Evolutionary conservation across 345 rosid species (phyloP), one percentile per base, ranked within the genome.

Genomic region (Citropsis articulata): DNA sequence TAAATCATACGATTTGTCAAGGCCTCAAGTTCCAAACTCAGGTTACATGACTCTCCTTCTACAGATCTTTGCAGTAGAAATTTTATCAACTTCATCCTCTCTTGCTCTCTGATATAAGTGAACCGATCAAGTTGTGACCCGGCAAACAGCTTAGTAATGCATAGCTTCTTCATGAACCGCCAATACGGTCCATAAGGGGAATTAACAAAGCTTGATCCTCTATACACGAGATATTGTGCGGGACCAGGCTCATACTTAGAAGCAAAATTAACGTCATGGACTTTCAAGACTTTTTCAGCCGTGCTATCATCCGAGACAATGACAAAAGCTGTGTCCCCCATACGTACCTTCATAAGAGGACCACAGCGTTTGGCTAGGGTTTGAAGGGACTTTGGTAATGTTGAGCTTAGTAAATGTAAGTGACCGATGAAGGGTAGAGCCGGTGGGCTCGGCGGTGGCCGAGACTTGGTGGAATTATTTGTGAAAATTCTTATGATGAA

Each of bases 351-450:
- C 81, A 85, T 79, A 31, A 85, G 75, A 45, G 83, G 84, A 6
- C 86, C 88, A n/a, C 81, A 81, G 40, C 69, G 69, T 25, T 30
- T 50, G 38, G 88, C 81, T 16, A 83, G 84, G 59, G 24, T 9
- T 77, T 85, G 69, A 65, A 85, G 76, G 31, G 84, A 81, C 63
- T 50, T 65, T 9, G 86, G 80, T 60, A 83, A 77, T 69, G 72
- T 56, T 56, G 83, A 59, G 36, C 78, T 77, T 7, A 87, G 77
- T 14, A 84, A 84, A 78, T 83, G 86, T 25, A 88, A 83, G 77
- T 85, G 89, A 69, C 89, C 88, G 59, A 86, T 74, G 79, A 88
- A 50, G 55, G 89, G 91, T 2, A 86, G 75, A 63, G 85, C 42
- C 4, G 57, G 78, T 14, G 89, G 89, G 67, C 85, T 82, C 2